Percentiles rank a stretch among this genome's conserved stretches.
Evolutionary conservation across 2,329 filamentous ascomycete genomes (phyloP).

Genomic region (Botrytis tulipae): DNA sequence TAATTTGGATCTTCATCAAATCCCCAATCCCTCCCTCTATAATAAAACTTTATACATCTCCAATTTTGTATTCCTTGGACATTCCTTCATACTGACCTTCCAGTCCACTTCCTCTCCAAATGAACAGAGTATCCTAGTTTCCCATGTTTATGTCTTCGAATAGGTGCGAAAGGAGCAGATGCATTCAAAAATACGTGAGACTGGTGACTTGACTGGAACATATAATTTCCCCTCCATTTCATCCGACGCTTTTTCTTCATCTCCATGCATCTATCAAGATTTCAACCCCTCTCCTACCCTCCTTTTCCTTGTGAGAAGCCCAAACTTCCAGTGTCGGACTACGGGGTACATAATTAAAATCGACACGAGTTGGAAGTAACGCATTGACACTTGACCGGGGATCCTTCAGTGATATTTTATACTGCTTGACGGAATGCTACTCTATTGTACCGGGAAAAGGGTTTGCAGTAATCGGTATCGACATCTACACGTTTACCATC

Average conservation of each 20-base stretch:
- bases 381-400: neutral
- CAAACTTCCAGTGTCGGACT: slow-evolving; percentile 15
- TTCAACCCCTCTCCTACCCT: neutral
- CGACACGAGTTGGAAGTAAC: slow-evolving; percentile 1
- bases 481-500: neutral
- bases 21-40: neutral
- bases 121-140: neutral
- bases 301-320: neutral
- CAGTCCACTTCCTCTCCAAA: neutral
- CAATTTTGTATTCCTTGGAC: slow-evolving; percentile 1
- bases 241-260: neutral
- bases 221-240: neutral
- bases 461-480: neutral
- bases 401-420: neutral
- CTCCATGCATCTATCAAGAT: neutral
- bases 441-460: neutral
- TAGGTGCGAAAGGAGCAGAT: neutral
- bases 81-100: neutral
- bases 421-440: neutral
- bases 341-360: slow-evolving; percentile 3
- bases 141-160: neutral
- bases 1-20: slow-evolving; percentile 18
- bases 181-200: slow-evolving; percentile 10
- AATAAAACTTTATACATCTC: slow-evolving; percentile 8
- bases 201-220: slow-evolving; percentile 6